Percentiles rank a stretch among this genome's conserved stretches.
These are phyloP conservation scores for Solanum medicagineum DNA, from an alignment of 257 asterid species.

Conservation along the genomic window DNA sequence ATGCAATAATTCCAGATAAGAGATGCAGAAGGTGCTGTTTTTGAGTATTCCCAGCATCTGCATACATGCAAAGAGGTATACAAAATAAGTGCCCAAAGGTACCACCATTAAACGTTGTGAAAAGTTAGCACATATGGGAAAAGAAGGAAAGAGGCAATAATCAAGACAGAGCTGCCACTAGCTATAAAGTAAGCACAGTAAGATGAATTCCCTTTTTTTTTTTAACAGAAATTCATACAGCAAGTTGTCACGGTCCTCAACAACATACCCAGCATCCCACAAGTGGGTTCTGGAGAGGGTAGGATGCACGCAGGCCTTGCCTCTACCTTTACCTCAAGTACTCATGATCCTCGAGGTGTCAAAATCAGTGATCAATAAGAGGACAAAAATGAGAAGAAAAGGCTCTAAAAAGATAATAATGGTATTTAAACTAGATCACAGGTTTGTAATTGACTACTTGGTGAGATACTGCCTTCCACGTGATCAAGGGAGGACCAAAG, in stretches of 20 bases:
- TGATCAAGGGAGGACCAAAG: background rate
- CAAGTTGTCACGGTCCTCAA: background rate
- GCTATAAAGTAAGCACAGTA: background rate
- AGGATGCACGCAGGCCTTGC: background rate
- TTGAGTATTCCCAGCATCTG: conserved; percentile 66
- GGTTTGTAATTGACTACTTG: background rate
- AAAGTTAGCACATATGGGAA: background rate
- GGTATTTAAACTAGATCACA: background rate
- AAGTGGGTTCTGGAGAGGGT: background rate
- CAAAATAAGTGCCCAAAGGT: background rate
- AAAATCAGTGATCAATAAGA: background rate
- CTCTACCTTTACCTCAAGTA: background rate
- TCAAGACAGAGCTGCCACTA: background rate
- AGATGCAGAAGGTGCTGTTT: conserved; percentile 77
- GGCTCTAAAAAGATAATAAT: background rate
- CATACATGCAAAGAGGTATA: background rate
- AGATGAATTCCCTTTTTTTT: background rate
- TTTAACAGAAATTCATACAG: background rate
- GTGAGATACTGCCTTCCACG: background rate
- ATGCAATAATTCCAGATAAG: conserved; percentile 61
- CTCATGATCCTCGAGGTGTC: background rate
- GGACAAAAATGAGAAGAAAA: background rate
- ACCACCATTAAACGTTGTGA: background rate
- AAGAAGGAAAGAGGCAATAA: background rate
- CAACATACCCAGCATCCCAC: background rate